Evolutionary conservation across 805 yeast species (phyloP), one percentile per base, ranked within the genome.

Genomic region (Candida hungchunana): DNA sequence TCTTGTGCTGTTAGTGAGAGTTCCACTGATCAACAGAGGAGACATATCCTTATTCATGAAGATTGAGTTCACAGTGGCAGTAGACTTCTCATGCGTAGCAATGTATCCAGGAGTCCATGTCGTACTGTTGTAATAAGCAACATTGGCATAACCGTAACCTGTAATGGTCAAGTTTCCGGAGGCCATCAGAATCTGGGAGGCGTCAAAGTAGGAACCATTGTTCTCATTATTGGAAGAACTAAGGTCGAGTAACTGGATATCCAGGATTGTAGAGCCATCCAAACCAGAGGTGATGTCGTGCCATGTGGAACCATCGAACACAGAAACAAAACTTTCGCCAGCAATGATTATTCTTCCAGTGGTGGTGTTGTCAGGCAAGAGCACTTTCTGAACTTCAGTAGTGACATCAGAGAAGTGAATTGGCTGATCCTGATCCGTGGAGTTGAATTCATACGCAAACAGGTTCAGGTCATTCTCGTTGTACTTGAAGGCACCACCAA

Each of bases 101-200:
- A 72, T 71, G 3, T 76, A 53, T 39, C 69, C 75, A 10, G 95
- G 95, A 20, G 61, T 50, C 95, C 95, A 87, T 7, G 47, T 32
- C 1, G 62, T 45, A 1, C 94, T 88, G 51, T 85, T 77, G 58
- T 58, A 85, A 19, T 74, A 59, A 0, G 89, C 90, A 18, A 77
- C 66, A 26, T 78, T 73, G 3, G 73, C 76, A 18, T 59, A 52
- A 0, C 89, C 93, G 50, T 71, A 77, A 2, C 55, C 55, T 3
- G 59, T 46, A 26, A 82, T 51, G 4, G 59, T 52, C 29, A 84
- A 63, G 18, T 55, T 45, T 24, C 95, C 95, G 4, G 82, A 61
- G 2, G 80, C 71, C 18, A 79, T 48, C 17, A 86, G 55, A 0
- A 76, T 56, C 34, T 69, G 60, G 28, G 64, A 57, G n/a, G 63